These are phyloP conservation scores for Schwanniomyces occidentalis DNA, from an alignment of 805 yeast species.

Conservation along the genomic window DNA sequence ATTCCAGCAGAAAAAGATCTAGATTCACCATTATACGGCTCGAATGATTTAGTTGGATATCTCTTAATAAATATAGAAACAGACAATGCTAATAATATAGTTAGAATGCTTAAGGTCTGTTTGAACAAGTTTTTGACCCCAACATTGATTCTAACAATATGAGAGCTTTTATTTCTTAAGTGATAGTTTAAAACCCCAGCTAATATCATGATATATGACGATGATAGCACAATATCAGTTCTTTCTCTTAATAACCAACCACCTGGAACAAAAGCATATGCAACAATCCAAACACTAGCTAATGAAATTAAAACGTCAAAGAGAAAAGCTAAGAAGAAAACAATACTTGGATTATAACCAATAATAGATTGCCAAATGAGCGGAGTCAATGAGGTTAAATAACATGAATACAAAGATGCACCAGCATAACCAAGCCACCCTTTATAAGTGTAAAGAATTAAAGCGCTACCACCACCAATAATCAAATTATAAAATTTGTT, in stretches of 20 bases:
- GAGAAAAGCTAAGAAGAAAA: constrained; percentile 51
- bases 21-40: constrained; percentile 49
- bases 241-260: constrained; percentile 88
- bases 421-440: constrained; percentile 81
- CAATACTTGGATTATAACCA: constrained; percentile 54
- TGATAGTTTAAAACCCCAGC: constrained; percentile 50
- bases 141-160: constrained; percentile 20
- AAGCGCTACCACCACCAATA: constrained; percentile 51
- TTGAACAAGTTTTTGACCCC: constrained; percentile 16
- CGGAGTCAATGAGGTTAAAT: constrained; percentile 63
- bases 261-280: constrained; percentile 97
- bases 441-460: constrained; percentile 47
- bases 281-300: constrained; percentile 95
- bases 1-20: constrained; percentile 89
- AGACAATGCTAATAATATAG: constrained; percentile 51
- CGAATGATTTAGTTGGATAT: constrained; percentile 64
- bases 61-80: constrained; percentile 59
- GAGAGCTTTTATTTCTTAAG: constrained; percentile 23
- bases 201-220: constrained; percentile 54
- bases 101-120: constrained; percentile 31
- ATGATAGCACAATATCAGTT: constrained; percentile 68
- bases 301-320: constrained; percentile 57
- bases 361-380: constrained; percentile 57
- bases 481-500: constrained; percentile 33
- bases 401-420: constrained; percentile 60